phyloP scores from a whole-genome alignment of 2,329 filamentous ascomycete species.

The Metarhizium album region DNA sequence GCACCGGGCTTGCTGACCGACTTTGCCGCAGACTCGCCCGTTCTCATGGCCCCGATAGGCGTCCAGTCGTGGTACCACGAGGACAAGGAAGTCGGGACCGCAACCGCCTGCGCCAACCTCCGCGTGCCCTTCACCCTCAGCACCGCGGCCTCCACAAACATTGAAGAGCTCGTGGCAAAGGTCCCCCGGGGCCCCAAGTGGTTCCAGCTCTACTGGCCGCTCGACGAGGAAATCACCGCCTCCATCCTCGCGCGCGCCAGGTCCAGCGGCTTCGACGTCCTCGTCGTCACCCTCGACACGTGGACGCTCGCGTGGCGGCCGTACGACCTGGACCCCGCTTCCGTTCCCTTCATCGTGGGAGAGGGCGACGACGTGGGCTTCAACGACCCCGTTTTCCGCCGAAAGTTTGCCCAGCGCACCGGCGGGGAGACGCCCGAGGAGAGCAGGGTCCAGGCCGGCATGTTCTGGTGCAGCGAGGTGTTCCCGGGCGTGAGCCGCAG shows the following conservation, averaged over 20 bases:
- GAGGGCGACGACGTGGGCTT: conserved; percentile 53
- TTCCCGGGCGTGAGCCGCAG: conserved; percentile 36
- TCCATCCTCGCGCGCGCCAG: conserved; percentile 53
- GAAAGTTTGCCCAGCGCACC: conserved; percentile 19
- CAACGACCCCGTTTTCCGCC: conserved; percentile 53
- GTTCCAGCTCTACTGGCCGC: conserved; percentile 70
- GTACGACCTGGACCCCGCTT: conserved; percentile 52
- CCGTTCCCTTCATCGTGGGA: conserved; percentile 47
- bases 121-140: conserved; percentile 56
- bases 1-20: background rate
- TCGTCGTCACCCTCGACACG: conserved; percentile 65
- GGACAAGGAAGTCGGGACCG: conserved; percentile 53
- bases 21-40: conserved; percentile 10
- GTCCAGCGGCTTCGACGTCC: conserved; percentile 48
- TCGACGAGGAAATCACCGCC: conserved; percentile 52
- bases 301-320: conserved; percentile 60
- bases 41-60: conserved; percentile 58
- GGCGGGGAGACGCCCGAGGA: conserved; percentile 36
- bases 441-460: conserved; percentile 36
- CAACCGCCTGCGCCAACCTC: conserved; percentile 48
- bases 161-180: conserved; percentile 55
- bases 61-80: conserved; percentile 57
- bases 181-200: conserved; percentile 49
- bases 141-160: conserved; percentile 50
- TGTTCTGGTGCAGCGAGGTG: conserved; percentile 40